These are phyloP conservation scores for Vanrija sp. DNA, from an alignment of 1,284 basidiomycete genomes.

Conservation along the genomic window DNA sequence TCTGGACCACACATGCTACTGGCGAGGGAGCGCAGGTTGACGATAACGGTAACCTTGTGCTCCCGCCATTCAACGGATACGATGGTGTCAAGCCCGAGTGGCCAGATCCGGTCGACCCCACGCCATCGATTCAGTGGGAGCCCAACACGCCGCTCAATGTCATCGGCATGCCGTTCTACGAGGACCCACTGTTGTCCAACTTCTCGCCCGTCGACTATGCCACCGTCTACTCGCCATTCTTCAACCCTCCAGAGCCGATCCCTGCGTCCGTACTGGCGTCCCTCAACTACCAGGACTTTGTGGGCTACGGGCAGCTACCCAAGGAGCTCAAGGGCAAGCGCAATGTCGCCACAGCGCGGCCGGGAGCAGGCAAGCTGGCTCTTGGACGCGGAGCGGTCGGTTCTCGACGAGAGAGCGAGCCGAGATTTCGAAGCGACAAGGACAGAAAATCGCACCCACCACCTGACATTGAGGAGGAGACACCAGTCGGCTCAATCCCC, in stretches of 20 bases:
- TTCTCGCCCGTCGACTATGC: slow-evolving; percentile 55
- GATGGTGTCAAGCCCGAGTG: slow-evolving; percentile 75
- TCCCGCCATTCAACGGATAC: slow-evolving; percentile 79
- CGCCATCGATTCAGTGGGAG: slow-evolving; percentile 73
- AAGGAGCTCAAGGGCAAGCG: slow-evolving; percentile 76
- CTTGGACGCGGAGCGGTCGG: slow-evolving; percentile 20
- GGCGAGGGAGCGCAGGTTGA: slow-evolving; percentile 53
- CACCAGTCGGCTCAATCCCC: slow-evolving; percentile 59
- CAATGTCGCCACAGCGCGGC: slow-evolving; percentile 59
- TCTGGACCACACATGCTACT: slow-evolving; percentile 71
- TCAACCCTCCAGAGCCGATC: slow-evolving; percentile 61
- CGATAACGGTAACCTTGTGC: slow-evolving; percentile 28
- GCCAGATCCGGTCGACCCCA: slow-evolving; percentile 68
- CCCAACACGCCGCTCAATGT: slow-evolving; percentile 82
- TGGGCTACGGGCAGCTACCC: slow-evolving; percentile 80
- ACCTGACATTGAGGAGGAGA: slow-evolving; percentile 24
- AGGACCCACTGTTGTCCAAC: slow-evolving; percentile 70
- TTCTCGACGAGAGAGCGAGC: slow-evolving; percentile 49
- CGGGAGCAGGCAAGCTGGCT: slow-evolving; percentile 39
- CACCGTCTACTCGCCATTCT: slow-evolving; percentile 51
- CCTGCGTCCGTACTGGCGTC: slow-evolving; percentile 69
- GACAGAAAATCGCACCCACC: slow-evolving; percentile 47
- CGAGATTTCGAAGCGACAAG: slow-evolving; percentile 81
- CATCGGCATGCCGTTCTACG: slow-evolving; percentile 87
- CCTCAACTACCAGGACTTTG: slow-evolving; percentile 81